Base-by-base conservation (phyloP, 257 asterid species). In the Cruciata laevipes region DNA sequence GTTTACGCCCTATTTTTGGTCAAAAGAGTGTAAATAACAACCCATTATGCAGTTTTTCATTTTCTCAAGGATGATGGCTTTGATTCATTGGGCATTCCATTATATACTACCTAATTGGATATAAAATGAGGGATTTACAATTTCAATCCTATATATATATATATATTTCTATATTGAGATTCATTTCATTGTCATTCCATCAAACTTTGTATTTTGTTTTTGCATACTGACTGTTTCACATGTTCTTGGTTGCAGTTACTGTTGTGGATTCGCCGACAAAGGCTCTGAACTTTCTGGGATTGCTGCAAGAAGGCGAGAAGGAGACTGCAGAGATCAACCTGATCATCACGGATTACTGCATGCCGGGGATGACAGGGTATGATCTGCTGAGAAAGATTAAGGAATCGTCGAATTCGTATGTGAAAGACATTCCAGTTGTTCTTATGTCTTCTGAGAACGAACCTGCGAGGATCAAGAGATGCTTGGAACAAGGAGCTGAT, bases 361-460 rank as follows among this genome's bases (percentile, higher is more conserved):
- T 88, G 95, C 95, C 92, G 17, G 85, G 87, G 64, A 31, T 88
- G 56, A 85, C 89, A 5, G 95, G 95, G 17, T 85, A 85, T 52
- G 92, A 88, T 65, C 85, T 88, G 49, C 73, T 83, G 0, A 62
- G 81, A 72, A 82, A 79, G 67, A 85, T 88, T 61, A 88, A 88
- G 88, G 89, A 76, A 66, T 87, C 89, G 2, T 53, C 60, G 7
- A 17, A 47, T 4, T 69, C 73, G 5, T 35, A 37, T 0, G 76
- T 83, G 3, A 87, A 73, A 70, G 88, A 88, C 68, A 81, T 85
- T 51, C 90, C 95, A 38, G 95, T 88, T 18, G 95, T 88, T 60
- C 76, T 88, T 35, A 84, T 88, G 90, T 88, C 92, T 14, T 85
- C 92, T 4, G 92, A 88, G 56, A 83, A 88, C 66, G 78, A 80